Base-by-base conservation (phyloP, 2,329 filamentous ascomycete species). In the Calonectria naviculata region DNA sequence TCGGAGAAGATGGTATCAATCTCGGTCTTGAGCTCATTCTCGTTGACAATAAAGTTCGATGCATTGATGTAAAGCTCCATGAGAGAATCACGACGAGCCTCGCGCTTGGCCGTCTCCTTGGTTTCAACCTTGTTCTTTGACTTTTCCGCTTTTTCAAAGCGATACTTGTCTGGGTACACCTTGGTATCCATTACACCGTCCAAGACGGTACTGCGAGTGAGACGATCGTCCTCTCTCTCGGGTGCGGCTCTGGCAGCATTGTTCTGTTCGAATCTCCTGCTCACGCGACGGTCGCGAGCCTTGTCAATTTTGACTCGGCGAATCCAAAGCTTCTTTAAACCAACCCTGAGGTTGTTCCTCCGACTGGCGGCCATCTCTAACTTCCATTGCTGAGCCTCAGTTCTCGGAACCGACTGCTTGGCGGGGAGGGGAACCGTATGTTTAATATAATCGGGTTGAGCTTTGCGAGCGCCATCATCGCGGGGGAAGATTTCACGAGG, bases 61-160 rank as follows among this genome's bases (percentile, higher is more conserved):
- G 97, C 95, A 77, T 95, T 93, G 85, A 97, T 93, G 84, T 99
- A 99, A 15, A 99, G 89, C 70, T 94, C 92, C 83, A 98, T 94
- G 34, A 99, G 85, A 19, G 92, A 89, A 75, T 96, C 91, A 71
- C 90, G 88, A 62, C 93, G 90, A 65, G 88, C 87, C 69, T 91
- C 87, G 49, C 87, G 86, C 80, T 91, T 91, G 12, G 75, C 60
- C 15, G 67, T 75, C 65, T 85, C 81, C 12, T 83, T 84, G 36
- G 86, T 81, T 47, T 88, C 81, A 17, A 85, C 83, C 17, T 82
- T 82, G 17, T 86, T 85, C 52, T 83, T 84, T 60, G 85, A 85
- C 56, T 80, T 83, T 31, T 85, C 82, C n/a, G 89, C 87, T 65
- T 88, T 87, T 67, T 84, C 81, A 79, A 91, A 89, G 41, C 93